These are phyloP conservation scores for Penicillium longicatenatum DNA, from an alignment of 495 filamentous ascomycete genomes.

Conservation along the genomic window DNA sequence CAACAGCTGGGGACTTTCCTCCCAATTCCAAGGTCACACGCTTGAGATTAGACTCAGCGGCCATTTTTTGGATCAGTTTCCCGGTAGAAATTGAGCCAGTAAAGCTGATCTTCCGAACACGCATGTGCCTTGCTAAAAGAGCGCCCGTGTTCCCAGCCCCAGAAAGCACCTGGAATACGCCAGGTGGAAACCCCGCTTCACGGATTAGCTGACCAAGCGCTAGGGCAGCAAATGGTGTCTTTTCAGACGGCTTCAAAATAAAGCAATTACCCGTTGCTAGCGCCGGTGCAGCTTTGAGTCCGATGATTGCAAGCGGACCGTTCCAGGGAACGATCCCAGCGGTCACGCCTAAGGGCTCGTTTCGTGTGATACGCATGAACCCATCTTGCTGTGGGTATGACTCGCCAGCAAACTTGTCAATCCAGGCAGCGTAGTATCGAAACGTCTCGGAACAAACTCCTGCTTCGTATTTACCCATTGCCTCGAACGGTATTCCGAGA, in stretches of 20 bases:
- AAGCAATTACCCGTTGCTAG: slow-evolving; percentile 7
- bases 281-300: slow-evolving; percentile 2
- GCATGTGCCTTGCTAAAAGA: slow-evolving; percentile 15
- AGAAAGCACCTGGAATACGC: slow-evolving; percentile 84
- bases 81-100: slow-evolving; percentile 23
- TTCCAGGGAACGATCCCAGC: slow-evolving; percentile 8
- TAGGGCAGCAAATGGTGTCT: not conserved
- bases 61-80: slow-evolving; percentile 14
- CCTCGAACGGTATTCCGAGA: not conserved
- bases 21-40: slow-evolving; percentile 43
- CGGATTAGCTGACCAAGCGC: not conserved
- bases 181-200: slow-evolving; percentile 83
- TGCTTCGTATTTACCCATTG: not conserved
- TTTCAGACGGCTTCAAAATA: slow-evolving; percentile 6
- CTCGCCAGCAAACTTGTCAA: slow-evolving; percentile 6
- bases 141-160: slow-evolving; percentile 67
- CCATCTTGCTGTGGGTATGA: slow-evolving; percentile 1
- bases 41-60: slow-evolving; percentile 50
- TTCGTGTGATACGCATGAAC: not conserved
- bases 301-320: not conserved
- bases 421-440: slow-evolving; percentile 8
- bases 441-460: not conserved
- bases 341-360: not conserved
- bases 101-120: slow-evolving; percentile 22
- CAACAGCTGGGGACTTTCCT: slow-evolving; percentile 39